phyloP scores from a whole-genome alignment of 306 rosid species.

The Aeschynomene evenia region DNA sequence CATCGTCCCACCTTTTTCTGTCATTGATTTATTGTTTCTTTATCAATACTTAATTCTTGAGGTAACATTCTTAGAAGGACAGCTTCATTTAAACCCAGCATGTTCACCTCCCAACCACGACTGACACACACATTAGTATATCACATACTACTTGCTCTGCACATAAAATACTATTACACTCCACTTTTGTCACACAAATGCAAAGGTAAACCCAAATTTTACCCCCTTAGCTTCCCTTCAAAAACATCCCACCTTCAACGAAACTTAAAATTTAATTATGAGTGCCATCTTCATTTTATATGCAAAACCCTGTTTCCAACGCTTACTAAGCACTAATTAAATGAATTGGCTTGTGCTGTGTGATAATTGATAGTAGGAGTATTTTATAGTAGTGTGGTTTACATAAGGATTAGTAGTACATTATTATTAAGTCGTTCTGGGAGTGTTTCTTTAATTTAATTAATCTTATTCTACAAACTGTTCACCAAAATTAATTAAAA shows the following conservation, averaged over 20 bases:
- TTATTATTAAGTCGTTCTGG: background rate
- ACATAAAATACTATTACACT: slow-evolving; percentile 1
- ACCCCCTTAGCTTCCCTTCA: no score
- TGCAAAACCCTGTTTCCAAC: no score
- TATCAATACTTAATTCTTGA: slow-evolving; percentile 23
- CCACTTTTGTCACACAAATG: no score
- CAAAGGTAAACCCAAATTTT: no score
- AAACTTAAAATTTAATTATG: no score
- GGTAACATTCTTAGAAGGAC: slow-evolving; percentile 47
- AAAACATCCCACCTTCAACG: no score
- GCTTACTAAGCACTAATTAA: background rate
- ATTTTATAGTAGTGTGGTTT: background rate
- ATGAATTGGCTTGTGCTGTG: background rate
- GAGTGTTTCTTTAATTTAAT: background rate
- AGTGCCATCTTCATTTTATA: no score
- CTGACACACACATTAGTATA: slow-evolving; percentile 39
- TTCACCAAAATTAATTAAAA: slow-evolving; percentile 34
- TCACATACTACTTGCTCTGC: slow-evolving; percentile 24
- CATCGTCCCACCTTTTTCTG: slow-evolving; percentile 43
- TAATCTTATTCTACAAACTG: slow-evolving; percentile 3
- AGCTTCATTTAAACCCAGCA: slow-evolving; percentile 63
- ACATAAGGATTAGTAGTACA: background rate
- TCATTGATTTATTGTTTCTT: slow-evolving; percentile 42
- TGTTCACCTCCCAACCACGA: slow-evolving; percentile 45
- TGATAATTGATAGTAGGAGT: slow-evolving; percentile 5